Percentiles rank a stretch among this genome's conserved stretches.
Conservation (phyloP, 805 yeast species). For the Ascoidea rubescens region DNA sequence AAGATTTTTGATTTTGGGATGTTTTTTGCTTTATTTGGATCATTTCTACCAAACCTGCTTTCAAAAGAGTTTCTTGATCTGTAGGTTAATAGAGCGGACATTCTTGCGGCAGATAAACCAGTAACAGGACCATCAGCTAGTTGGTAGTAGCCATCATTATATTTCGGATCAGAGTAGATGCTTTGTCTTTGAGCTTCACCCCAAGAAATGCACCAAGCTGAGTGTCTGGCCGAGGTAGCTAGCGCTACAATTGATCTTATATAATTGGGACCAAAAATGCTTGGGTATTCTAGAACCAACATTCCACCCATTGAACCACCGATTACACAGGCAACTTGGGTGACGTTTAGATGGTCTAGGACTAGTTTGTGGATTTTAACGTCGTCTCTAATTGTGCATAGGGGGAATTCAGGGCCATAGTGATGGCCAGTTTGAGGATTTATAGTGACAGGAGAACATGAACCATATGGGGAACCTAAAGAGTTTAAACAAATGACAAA, state of each 20-base stretch:
- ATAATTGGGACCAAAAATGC: constrained; percentile 52
- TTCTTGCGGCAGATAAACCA: constrained; percentile 92
- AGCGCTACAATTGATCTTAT: constrained; percentile 66
- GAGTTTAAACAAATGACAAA: constrained; percentile 82
- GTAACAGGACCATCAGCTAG: constrained; percentile 66
- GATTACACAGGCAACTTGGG: constrained; percentile 65
- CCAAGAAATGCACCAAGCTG: constrained; percentile 99
- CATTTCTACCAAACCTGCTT: constrained; percentile 58
- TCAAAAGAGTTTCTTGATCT: constrained; percentile 33
- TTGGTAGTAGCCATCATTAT: constrained; percentile 77
- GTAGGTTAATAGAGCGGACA: constrained; percentile 90
- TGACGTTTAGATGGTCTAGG: constrained; percentile 70
- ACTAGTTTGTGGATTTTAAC: constrained; percentile 65
- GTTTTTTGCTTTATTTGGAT: constrained; percentile 29
- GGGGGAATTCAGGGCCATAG: constrained; percentile 92
- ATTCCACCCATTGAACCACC: constrained; percentile 99
- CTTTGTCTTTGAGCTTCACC: constrained; percentile 97
- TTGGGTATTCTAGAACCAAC: constrained; percentile 72
- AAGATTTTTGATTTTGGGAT: constrained; percentile 25
- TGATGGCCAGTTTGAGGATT: constrained; percentile 62
- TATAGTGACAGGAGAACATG: constrained; percentile 80
- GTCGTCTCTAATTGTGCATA: constrained; percentile 90
- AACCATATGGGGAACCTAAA: constrained; percentile 94
- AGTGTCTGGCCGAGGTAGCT: constrained; percentile 88
- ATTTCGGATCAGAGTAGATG: constrained; percentile 89